Evolutionary conservation across 768 basidiomycete genomes (phyloP), one percentile per base, ranked within the genome.

Genomic region (Udeniomyces megalosporus): DNA sequence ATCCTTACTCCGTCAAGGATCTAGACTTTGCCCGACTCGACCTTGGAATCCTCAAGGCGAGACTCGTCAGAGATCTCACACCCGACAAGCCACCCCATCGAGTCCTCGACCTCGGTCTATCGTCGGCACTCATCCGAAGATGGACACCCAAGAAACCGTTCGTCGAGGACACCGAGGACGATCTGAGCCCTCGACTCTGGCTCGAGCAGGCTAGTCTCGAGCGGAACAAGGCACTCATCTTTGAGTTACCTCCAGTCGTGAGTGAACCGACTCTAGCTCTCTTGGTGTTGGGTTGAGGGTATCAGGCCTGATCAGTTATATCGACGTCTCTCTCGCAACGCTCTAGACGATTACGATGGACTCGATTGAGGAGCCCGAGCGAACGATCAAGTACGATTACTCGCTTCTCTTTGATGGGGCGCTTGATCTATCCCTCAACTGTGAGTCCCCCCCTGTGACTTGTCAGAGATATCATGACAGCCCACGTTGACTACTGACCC

Each of bases 351-450:
- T 34, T 4, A 63, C 54, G 28, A 72, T 72, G 71, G 45, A 59
- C 32, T 71, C 71, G 31, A 57, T 64, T 34, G 67, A 72, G 57
- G 61, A 64, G 20, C 38, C 62, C 7, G 22, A 67, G 8, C 59
- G 60, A 17, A 66, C 66, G 7, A 46, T 72, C 22, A 65, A 69
- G 2, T 70, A 70, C 53, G 68, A 71, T 55, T 72, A 68, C 53
- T 61, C 62, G 17, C 60, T 72, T 20, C 51, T 61, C 11, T 72
- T 69, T 68, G 70, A 67, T 8, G 65, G 68, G 26, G 66, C 66
- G 10, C 66, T 57, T 20, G 55, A 57, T 8, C 42, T 38, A 3
- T 57, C 55, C 14, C 55, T 57, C 55, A 57, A 57, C 26, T 57
- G 55, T 46, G 15, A 26, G 38, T 17, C 17, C 38, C 38, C 38